Evolutionary conservation across 2,329 filamentous ascomycete species (phyloP).

Genomic region (Chrysosporium queenslandicum): DNA sequence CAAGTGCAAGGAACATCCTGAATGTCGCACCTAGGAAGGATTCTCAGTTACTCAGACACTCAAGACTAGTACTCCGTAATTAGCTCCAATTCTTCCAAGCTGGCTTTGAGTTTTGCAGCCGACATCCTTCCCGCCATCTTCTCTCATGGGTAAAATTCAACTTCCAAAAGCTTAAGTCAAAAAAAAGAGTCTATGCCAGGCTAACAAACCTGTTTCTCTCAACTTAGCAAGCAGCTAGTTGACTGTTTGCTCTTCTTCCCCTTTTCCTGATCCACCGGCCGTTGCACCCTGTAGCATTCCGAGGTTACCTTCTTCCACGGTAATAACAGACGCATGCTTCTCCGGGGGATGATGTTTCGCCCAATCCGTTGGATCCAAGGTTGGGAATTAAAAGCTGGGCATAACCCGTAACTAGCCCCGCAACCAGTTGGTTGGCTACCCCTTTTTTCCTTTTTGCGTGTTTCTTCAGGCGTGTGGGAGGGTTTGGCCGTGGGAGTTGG

Average conservation of each 20-base stretch:
- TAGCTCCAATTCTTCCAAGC: neutral
- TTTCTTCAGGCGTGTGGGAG: neutral
- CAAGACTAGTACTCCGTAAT: neutral
- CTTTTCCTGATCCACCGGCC: neutral
- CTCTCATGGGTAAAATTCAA: too few species aligned
- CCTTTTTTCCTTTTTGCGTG: neutral
- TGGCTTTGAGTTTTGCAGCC: neutral
- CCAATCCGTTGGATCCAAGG: neutral
- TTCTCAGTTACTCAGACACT: neutral
- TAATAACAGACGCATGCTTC: neutral
- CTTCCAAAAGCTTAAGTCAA: slow-evolving; percentile 3
- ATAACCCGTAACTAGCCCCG: neutral
- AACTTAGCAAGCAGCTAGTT: neutral
- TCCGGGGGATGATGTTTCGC: neutral
- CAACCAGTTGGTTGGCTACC: neutral
- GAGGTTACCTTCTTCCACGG: slow-evolving; percentile 14
- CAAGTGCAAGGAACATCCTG: neutral
- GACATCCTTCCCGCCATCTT: too few species aligned
- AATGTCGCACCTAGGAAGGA: neutral
- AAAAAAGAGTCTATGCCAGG: neutral
- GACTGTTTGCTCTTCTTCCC: neutral
- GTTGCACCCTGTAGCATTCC: slow-evolving; percentile 10
- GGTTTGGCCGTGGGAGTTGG: neutral
- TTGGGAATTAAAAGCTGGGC: neutral
- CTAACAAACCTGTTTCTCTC: neutral